Evolutionary conservation across 768 basidiomycete species (phyloP).

Genomic region (Epithele typhae): DNA sequence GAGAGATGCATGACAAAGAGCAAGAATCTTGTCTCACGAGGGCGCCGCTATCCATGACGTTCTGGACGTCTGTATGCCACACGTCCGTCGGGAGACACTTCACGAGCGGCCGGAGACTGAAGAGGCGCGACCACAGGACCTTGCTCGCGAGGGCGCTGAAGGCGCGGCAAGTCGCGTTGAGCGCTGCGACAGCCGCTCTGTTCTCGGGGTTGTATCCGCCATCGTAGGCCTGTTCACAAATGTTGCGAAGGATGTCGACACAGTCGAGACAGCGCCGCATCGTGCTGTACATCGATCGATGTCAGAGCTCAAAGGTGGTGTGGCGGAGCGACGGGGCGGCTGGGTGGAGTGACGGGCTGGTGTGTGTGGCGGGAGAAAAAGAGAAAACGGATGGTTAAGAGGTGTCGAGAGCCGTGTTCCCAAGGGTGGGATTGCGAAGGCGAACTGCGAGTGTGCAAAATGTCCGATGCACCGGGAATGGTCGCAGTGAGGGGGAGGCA

Average conservation of each 20-base stretch:
- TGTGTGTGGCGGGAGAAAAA: too few species aligned
- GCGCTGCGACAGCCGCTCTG: conserved; percentile 9
- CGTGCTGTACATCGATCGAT: too few species aligned
- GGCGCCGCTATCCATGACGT: neutral
- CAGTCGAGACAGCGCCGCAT: neutral
- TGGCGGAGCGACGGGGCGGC: too few species aligned
- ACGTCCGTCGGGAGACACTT: conserved; percentile 13
- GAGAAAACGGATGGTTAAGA: too few species aligned
- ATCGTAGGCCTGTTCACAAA: conserved; percentile 12
- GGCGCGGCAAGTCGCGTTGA: conserved; percentile 5
- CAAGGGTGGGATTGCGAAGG: too few species aligned
- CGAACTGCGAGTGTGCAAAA: too few species aligned
- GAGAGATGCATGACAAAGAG: neutral
- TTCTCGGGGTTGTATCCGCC: conserved; percentile 11
- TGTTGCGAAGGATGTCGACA: conserved; percentile 8
- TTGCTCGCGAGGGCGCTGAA: conserved; percentile 3
- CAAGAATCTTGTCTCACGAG: conserved; percentile 6
- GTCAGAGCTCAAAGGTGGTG: too few species aligned
- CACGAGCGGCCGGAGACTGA: conserved; percentile 11
- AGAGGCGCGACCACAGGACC: conserved; percentile 13
- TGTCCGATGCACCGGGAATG: too few species aligned
- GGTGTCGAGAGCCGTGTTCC: too few species aligned
- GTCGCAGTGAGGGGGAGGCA: too few species aligned
- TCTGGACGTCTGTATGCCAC: conserved; percentile 2
- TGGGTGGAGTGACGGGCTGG: too few species aligned